Evolutionary conservation across 164 flowering plant species (phyloP).

Genomic region (Macadamia tetraphylla): DNA sequence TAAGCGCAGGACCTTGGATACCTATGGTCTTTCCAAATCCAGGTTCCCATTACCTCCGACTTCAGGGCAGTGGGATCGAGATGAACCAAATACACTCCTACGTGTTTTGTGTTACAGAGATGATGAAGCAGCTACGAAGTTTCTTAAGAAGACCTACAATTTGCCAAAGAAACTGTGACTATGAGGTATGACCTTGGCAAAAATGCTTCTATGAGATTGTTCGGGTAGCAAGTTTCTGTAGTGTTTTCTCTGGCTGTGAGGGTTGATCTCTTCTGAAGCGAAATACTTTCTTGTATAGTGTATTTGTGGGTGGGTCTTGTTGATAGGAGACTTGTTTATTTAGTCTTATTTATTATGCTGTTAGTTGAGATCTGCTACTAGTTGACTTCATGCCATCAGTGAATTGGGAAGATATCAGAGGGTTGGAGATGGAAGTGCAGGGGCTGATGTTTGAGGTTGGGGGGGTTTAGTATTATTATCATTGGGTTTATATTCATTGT

Average conservation of each 20-base stretch:
- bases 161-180: conserved; percentile 61
- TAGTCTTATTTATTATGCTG: background rate
- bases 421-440: background rate
- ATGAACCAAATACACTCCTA: conserved; percentile 72
- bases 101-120: conserved; percentile 66
- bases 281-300: conserved; percentile 4
- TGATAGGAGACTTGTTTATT: background rate
- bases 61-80: conserved; percentile 66
- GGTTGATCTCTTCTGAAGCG: background rate
- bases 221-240: background rate
- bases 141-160: conserved; percentile 69
- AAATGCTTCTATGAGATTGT: background rate
- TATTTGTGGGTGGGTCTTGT: background rate
- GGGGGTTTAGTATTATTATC: background rate
- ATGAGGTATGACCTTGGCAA: background rate
- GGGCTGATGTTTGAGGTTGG: background rate
- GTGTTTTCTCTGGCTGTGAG: background rate
- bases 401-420: background rate
- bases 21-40: conserved; percentile 46
- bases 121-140: conserved; percentile 65
- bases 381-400: background rate
- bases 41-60: conserved; percentile 74
- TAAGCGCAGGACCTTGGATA: conserved; percentile 26
- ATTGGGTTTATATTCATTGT: background rate
- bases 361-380: background rate